Base-by-base conservation (phyloP, 73 alveolate species). In the Strombidium stylifer region DNA sequence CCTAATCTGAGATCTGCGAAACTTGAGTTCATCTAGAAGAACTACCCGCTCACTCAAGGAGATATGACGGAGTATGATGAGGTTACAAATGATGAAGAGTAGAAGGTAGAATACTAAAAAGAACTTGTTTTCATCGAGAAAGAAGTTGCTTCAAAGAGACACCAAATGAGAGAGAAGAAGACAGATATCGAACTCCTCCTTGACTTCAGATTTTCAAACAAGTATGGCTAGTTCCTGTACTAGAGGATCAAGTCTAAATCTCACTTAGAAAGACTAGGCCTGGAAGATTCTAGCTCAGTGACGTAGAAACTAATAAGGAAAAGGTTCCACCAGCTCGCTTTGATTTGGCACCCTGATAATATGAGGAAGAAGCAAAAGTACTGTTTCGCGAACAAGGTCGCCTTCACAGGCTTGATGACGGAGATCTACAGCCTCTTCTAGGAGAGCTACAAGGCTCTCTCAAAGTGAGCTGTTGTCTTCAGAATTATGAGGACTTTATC, bases 321-420 rank as follows among this genome's bases (percentile, higher is more conserved):
- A 69, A 78, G 91, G n/a, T 91, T 78, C 62, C 70, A 71, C 34
- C 87, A 91, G 69, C 56, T 91, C 49, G 98, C 99, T 11, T 45
- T 91, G 3, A 69, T 91, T 70, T 93, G 96, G 96, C 98, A 93
- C 81, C 98, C 98, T 24, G 98, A 89, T 70, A 75, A 48, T 15
- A 58, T 71, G 2, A 67, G 45, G 34, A 48, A 50, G 35, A 50
- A 27, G 21, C 15, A 31, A 4, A 67, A 35, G 32, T 50, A 19
- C 34, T 47, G 84, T 8, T 71, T 71, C 32, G 84, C 84, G 37
- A 16, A 42, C 28, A 59, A 71, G 30, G 57, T 11, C 2, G 40
- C 16, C 27, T 58, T 41, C 32, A 41, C 70, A 1, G 31, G 27
- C 12, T 31, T 57, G 1, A 75, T 71, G 7, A 48, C 49, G 15